Evolutionary conservation across 805 yeast genomes (phyloP).

Genomic region (Yamadazyma laniorum): DNA sequence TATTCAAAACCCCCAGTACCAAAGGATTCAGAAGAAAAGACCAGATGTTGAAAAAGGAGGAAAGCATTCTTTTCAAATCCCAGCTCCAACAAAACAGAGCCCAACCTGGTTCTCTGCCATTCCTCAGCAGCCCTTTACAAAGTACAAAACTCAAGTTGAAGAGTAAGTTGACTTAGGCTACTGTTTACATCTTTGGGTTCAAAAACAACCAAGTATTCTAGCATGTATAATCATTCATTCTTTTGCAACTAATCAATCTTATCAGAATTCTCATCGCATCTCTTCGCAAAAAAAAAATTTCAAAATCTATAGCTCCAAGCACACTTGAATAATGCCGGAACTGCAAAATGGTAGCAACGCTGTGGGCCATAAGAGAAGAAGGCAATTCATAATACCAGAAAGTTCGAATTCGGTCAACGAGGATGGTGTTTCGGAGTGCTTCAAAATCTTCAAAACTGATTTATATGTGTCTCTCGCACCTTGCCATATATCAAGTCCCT

Average conservation of each 20-base stretch:
- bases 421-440: constrained; percentile 64
- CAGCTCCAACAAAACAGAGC: constrained; percentile 5
- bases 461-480: constrained; percentile 91
- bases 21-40: constrained; percentile 32
- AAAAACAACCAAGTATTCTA: too few relatives aligned
- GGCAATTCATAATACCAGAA: constrained; percentile 14
- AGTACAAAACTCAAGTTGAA: constrained; percentile 21
- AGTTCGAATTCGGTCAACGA: constrained; percentile 37
- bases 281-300: constrained; percentile 5
- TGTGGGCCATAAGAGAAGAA: constrained; percentile 6
- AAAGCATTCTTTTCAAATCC: constrained; percentile 31
- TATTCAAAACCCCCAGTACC: constrained; percentile 23
- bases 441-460: constrained; percentile 56
- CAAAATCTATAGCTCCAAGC: constrained; percentile 1
- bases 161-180: constrained; percentile 19
- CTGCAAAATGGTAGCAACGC: neutral
- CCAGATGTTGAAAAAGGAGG: constrained; percentile 38
- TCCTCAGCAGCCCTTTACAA: constrained; percentile 5
- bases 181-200: too few relatives aligned
- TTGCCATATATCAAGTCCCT: constrained; percentile 60
- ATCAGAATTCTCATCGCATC: constrained; percentile 5
- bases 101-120: neutral
- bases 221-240: neutral
- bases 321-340: constrained; percentile 1
- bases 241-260: too few relatives aligned